Percentiles rank a stretch among this genome's conserved stretches.
These are phyloP conservation scores for Williopsis jadinii DNA, from an alignment of 1,139 yeast genomes.

Conservation along the genomic window DNA sequence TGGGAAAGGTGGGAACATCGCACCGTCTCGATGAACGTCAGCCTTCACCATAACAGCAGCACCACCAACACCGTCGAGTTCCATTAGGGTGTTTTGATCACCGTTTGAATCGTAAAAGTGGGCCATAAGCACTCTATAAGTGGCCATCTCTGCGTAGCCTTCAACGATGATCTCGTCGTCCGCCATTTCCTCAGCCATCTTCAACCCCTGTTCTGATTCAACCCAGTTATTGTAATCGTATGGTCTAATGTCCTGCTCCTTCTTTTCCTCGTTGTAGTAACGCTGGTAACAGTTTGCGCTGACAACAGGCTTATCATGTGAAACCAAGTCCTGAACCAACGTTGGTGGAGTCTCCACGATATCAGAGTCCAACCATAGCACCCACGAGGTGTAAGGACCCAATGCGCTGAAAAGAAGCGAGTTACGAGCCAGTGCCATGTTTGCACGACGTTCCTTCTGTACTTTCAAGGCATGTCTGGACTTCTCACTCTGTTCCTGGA, in stretches of 20 bases:
- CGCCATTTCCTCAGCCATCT: constrained; percentile 59
- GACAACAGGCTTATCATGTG: constrained; percentile 77
- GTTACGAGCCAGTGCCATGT: constrained; percentile 93
- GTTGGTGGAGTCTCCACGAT: constrained; percentile 81
- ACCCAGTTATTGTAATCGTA: constrained; percentile 97
- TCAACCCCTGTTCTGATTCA: constrained; percentile 79
- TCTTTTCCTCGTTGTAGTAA: constrained; percentile 50
- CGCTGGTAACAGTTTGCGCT: constrained; percentile 93
- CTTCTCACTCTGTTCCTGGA: constrained; percentile 63
- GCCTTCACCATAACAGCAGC: constrained; percentile 94
- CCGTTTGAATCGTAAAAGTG: constrained; percentile 66
- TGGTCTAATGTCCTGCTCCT: constrained; percentile 63
- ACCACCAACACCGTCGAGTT: constrained; percentile 95
- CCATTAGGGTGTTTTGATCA: constrained; percentile 57
- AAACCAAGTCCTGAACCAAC: constrained; percentile 80
- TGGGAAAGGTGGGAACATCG: constrained; percentile 98
- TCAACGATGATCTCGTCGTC: constrained; percentile 93
- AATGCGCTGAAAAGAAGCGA: constrained; percentile 85
- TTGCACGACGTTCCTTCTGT: constrained; percentile 84
- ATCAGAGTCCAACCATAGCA: constrained; percentile 93
- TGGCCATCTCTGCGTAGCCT: constrained; percentile 87
- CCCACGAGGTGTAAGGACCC: constrained; percentile 89
- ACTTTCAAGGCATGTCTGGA: constrained; percentile 71
- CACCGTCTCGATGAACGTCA: constrained; percentile 97
- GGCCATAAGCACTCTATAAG: constrained; percentile 95